Evolutionary conservation across 75 land plant genomes (phyloP), one percentile per base, ranked within the genome.

Genomic region (Adiantum capillusveneris): DNA sequence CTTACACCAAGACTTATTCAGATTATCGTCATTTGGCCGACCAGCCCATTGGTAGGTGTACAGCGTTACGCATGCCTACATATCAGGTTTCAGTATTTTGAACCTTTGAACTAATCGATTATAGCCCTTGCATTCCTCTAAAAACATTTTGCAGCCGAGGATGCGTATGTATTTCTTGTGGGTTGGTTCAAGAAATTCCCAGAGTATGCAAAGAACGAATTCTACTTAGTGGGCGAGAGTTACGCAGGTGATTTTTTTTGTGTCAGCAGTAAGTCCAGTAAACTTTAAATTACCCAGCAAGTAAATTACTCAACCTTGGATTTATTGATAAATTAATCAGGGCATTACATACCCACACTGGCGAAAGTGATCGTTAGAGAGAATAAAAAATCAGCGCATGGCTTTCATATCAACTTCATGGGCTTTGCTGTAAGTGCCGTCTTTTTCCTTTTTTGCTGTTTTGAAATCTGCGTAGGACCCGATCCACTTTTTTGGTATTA

Each of bases 391-490:
- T 31, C 64, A 1, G 19, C 21, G 0, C n/a, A n/a, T n/a, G 48
- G 21, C 34, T 49, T 18, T 18, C 53, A 57, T 2, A 89, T 94
- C 30, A 94, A 94, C 65, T 59, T 86, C 25, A 78, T 84, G 61
- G 99, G 99, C 11, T 79, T 94, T 66, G 81, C 78, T 49, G 99
- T 94, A 67, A 76, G 70, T 42, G n/a, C 18, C 16, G 16, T 17
- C 31, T 19, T n/a, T n/a, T n/a, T n/a, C n/a, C n/a, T n/a, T n/a
- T n/a, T n/a, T n/a, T n/a, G n/a, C n/a, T n/a, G n/a, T n/a, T n/a
- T n/a, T n/a, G n/a, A n/a, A n/a, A n/a, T n/a, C n/a, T n/a, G n/a
- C n/a, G n/a, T n/a, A n/a, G n/a, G n/a, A n/a, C n/a, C n/a, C n/a
- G n/a, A n/a, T n/a, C n/a, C n/a, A n/a, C n/a, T n/a, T n/a, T n/a